Evolutionary conservation across 352 stramenopile species (phyloP), one percentile per base, ranked within the genome.

Genomic region (Phytophthora macrochlamydospora): DNA sequence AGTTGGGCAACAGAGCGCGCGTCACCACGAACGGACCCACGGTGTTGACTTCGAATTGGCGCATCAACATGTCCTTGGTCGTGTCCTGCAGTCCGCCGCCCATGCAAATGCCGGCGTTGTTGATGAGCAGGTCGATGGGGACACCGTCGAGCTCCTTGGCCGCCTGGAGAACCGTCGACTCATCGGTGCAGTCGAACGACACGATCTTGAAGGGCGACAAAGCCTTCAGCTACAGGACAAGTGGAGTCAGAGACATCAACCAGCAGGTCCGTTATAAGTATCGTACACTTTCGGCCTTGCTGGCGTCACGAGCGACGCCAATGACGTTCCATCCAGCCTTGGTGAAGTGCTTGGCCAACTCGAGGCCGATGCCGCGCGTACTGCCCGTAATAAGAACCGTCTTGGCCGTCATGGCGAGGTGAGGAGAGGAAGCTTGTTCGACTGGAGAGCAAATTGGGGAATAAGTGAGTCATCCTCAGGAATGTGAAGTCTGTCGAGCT

Each of bases 41-140:
- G 2, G 75, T 48, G 62, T 91, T 91, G 43, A 88, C 62, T 58
- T 91, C 76, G 45, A 92, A 86, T 46, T 89, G 75, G 7, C 52
- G 50, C 67, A 87, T 71, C 18, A 89, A 28, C 8, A 69, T 44
- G 3, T 77, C 67, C 58, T 85, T 85, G 30, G 73, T 77, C 11
- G 43, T 49, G 12, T 49, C 43, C 43, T 49, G 12, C 12, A 49
- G 43, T 4, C 43, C 43, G 13, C 43, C 43, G 43, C 12, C 43
- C 14, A 49, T 49, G 43, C 61, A 52, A 50, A 85, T 83, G 11
- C 77, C 76, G 12, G 78, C 83, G 51, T 90, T 90, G 71, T 92
- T 88, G 49, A 89, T 71, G 2, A 90, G 65, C 50, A 90, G 29
- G 42, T 90, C 81, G 48, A 92, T 81, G 13, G 69, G 54, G 35